These are phyloP conservation scores for Mortierella sp. DNA, from an alignment of 371 early-diverging fungal species.

Conservation along the genomic window DNA sequence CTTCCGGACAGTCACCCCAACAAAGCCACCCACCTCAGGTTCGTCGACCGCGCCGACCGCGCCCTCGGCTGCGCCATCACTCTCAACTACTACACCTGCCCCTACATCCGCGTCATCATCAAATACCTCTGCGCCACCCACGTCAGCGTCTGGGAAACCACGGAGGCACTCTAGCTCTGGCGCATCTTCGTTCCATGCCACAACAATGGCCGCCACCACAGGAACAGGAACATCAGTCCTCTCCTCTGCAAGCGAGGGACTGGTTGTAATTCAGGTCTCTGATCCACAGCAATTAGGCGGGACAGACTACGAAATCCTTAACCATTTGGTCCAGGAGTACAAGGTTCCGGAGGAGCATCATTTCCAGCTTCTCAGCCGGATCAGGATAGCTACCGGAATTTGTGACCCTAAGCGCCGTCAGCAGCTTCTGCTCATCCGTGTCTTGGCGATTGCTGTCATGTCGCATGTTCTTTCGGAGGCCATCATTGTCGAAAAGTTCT, in stretches of 20 bases:
- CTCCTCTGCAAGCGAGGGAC: constrained; percentile 59
- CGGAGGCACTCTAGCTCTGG: constrained; percentile 38
- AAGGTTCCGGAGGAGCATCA: constrained; percentile 83
- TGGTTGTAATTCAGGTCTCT: constrained; percentile 61
- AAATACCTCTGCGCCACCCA: constrained; percentile 11
- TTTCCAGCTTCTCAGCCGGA: constrained; percentile 84
- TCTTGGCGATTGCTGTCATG: constrained; percentile 86
- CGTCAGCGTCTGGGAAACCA: constrained; percentile 22
- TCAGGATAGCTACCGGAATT: constrained; percentile 80
- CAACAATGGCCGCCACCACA: neutral
- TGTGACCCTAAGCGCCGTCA: constrained; percentile 63
- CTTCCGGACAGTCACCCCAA: constrained; percentile 65
- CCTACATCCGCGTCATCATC: constrained; percentile 12
- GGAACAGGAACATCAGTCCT: constrained; percentile 5
- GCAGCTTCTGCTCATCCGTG: constrained; percentile 78
- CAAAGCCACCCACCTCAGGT: constrained; percentile 27
- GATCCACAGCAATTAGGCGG: constrained; percentile 43
- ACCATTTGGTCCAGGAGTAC: constrained; percentile 59
- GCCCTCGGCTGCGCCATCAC: constrained; percentile 22
- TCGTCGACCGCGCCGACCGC: constrained; percentile 1
- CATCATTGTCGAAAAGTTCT: constrained; percentile 80
- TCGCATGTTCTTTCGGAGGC: constrained; percentile 78
- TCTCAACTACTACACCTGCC: constrained; percentile 5
- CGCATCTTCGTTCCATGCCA: constrained; percentile 16
- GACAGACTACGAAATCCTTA: constrained; percentile 58